Evolutionary conservation across 2,329 filamentous ascomycete species (phyloP).

Genomic region (Colletotrichum lindemuthianum): DNA sequence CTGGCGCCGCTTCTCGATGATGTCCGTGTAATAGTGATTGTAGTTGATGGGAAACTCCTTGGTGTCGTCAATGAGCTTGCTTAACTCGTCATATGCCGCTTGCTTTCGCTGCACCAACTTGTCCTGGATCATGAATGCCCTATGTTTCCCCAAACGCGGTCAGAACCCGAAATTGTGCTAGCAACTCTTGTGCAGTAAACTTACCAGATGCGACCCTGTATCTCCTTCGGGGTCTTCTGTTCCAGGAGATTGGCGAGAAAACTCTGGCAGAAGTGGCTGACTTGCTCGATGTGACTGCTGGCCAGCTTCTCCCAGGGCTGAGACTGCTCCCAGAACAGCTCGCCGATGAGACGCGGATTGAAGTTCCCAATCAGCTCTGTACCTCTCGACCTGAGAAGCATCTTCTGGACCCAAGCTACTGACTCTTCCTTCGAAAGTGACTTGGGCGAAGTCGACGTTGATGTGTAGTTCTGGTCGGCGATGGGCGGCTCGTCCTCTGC

Average conservation of each 20-base stretch:
- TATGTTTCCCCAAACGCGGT: not conserved
- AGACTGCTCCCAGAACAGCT: conserved; percentile 70
- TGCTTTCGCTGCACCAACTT: conserved; percentile 49
- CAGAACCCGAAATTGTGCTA: not conserved
- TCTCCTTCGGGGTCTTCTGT: conserved; percentile 51
- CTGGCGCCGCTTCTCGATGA: conserved; percentile 43
- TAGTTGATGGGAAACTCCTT: conserved; percentile 62
- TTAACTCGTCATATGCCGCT: conserved; percentile 51
- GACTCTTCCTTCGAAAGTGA: not conserved
- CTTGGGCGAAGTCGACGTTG: not conserved
- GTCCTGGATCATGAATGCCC: not conserved
- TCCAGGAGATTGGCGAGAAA: conserved; percentile 52
- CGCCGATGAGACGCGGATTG: conserved; percentile 66
- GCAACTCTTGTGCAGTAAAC: not conserved
- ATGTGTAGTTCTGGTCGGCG: not conserved
- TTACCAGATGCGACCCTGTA: not conserved
- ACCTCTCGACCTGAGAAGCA: conserved; percentile 37
- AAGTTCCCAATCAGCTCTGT: conserved; percentile 68
- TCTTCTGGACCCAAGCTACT: conserved; percentile 2
- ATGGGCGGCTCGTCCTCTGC: not conserved
- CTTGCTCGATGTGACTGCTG: not conserved
- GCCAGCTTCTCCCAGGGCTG: conserved; percentile 55
- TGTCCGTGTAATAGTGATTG: conserved; percentile 57
- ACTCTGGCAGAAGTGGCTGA: not conserved
- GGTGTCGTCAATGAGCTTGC: conserved; percentile 57